phyloP scores from a whole-genome alignment of 306 rosid species.

The Pyrus bretschneideri region DNA sequence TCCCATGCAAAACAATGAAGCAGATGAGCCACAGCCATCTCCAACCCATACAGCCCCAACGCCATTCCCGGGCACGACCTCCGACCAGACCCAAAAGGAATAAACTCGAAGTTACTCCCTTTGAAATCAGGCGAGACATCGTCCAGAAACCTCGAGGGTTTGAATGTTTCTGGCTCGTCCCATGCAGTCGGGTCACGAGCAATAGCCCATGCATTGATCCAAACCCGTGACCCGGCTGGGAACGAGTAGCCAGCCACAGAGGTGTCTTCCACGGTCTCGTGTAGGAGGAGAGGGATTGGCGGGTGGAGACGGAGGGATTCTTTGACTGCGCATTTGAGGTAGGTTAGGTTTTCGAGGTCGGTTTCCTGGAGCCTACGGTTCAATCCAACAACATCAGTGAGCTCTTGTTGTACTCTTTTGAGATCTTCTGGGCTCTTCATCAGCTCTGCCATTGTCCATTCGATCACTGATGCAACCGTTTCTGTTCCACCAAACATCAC shows the following conservation, averaged over 20 bases:
- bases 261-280: constrained; percentile 32
- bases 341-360: constrained; percentile 28
- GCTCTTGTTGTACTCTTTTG: constrained; percentile 34
- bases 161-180: constrained; percentile 37
- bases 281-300: constrained; percentile 51
- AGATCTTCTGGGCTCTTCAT: constrained; percentile 37
- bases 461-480: constrained; percentile 48
- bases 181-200: constrained; percentile 32
- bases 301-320: constrained; percentile 57
- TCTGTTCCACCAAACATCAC: constrained; percentile 63
- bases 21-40: constrained; percentile 39
- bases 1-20: constrained; percentile 50
- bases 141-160: constrained; percentile 36
- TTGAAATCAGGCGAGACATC: constrained; percentile 35
- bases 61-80: constrained; percentile 55
- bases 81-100: constrained; percentile 54
- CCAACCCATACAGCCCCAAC: constrained; percentile 43
- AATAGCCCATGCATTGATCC: constrained; percentile 50
- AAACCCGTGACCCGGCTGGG: constrained; percentile 32
- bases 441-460: constrained; percentile 51
- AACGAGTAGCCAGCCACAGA: constrained; percentile 27
- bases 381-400: constrained; percentile 28
- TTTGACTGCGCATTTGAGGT: constrained; percentile 33
- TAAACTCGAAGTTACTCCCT: constrained; percentile 44
- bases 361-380: constrained; percentile 26